Base-by-base conservation (phyloP, 495 filamentous ascomycete species). In the Penicillium desertorum region DNA sequence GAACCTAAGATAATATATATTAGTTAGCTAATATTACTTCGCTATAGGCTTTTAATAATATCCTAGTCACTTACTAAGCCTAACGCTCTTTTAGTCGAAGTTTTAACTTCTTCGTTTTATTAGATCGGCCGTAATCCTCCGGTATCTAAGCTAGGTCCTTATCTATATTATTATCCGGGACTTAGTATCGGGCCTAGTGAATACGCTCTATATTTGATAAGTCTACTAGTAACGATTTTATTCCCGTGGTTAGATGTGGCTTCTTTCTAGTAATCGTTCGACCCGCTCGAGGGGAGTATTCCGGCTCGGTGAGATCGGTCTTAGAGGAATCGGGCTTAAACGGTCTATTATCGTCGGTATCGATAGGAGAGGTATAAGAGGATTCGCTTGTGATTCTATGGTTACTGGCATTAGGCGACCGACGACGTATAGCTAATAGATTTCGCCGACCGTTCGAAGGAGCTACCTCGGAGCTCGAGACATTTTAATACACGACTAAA, bases 161-260 rank as follows among this genome's bases (percentile, higher is more conserved):
- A 41, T 69, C 58, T 5, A 42, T 64, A 32, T 71, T 54, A 32
- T 56, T 12, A 57, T 57, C 54, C 2, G 22, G 54, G 45, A 57
- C 44, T 57, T 49, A 16, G 54, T 57, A 57, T 42, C 54, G 45
- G 54, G 54, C 54, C 54, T 57, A 16, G 54, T 57, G 45, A 45
- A 39, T 16, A 48, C 32, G 34, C 30, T 57, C 45, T 16, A 57
- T n/a, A 57, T 49, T 57, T 36, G 34, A 57, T 3, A 57, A 10
- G 45, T 49, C 54, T 57, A 22, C 34, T 57, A 0, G 45, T 42
- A 37, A 57, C 45, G 34, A 49, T 45, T 46, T 47, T 42, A 5
- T 43, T 57, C 45, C 22, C 19, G 44, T 44, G 20, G 0, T 57
- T 57, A 16, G 45, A 43, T 32, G 50, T 42, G 16, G 16, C 54